These are phyloP conservation scores for Metrosideros polymorpha DNA, from an alignment of 441 rosid species.

Conservation along the genomic window DNA sequence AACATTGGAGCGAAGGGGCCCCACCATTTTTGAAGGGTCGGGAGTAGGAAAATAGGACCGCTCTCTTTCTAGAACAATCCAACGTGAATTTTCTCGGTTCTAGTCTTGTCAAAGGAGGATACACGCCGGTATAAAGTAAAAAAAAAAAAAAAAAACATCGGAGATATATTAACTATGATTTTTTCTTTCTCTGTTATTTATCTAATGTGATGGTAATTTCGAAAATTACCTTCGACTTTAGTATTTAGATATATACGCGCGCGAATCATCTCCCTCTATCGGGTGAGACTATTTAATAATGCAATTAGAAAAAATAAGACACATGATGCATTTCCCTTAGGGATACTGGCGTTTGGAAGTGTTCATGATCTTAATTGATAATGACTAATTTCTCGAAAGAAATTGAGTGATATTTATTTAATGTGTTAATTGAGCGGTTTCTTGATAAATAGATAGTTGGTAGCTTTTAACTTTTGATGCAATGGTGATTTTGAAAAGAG, in stretches of 20 bases:
- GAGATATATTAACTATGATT: neutral
- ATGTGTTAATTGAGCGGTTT: neutral
- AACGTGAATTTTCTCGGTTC: neutral
- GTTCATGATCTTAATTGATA: neutral
- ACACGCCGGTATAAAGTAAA: no score
- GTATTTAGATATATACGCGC: neutral
- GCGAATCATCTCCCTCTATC: neutral
- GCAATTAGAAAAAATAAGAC: neutral
- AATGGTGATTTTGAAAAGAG: neutral
- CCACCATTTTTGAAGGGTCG: neutral
- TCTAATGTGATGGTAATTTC: neutral
- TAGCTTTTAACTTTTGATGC: neutral
- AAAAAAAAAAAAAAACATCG: no score
- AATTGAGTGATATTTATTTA: neutral
- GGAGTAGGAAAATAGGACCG: neutral
- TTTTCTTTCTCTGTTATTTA: neutral
- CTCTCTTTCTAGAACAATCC: neutral
- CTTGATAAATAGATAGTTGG: neutral
- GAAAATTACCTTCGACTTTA: neutral
- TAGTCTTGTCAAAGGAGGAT: no score
- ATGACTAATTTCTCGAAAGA: neutral
- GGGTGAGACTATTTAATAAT: neutral
- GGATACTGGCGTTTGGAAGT: fast-evolving
- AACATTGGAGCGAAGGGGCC: neutral
- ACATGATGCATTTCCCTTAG: neutral